Percentiles rank a stretch among this genome's conserved stretches.
phyloP scores from a whole-genome alignment of 1,284 basidiomycete species.

The Coriolopsis trogii region DNA sequence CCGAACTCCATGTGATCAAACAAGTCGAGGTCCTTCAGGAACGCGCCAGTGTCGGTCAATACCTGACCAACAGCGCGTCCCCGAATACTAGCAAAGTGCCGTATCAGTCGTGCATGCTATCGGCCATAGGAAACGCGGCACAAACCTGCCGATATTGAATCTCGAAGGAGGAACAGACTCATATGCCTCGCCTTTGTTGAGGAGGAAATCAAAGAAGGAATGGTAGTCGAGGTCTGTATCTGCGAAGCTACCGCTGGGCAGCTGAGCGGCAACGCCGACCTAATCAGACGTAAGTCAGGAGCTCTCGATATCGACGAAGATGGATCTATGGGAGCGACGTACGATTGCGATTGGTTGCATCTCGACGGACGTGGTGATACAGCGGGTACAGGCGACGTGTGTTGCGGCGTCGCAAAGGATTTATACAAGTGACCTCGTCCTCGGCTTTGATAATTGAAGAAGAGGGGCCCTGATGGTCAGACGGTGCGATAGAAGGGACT shows the following conservation, averaged over 20 bases:
- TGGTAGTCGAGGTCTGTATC: slow-evolving; percentile 38
- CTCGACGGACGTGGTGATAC: no score
- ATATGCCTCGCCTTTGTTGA: slow-evolving; percentile 38
- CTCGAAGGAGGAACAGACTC: slow-evolving; percentile 37
- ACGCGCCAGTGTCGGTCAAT: slow-evolving; percentile 36
- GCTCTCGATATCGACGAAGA: no score
- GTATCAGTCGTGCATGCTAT: background rate
- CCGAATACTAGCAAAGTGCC: slow-evolving; percentile 25
- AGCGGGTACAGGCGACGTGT: no score
- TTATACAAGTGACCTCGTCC: no score
- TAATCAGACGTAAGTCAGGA: no score
- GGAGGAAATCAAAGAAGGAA: slow-evolving; percentile 41
- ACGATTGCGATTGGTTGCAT: no score
- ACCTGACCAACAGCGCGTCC: slow-evolving; percentile 32
- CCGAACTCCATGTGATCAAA: slow-evolving; percentile 47
- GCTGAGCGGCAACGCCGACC: slow-evolving; percentile 43
- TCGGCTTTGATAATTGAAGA: no score
- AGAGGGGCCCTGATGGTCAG: no score
- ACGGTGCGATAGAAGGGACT: no score
- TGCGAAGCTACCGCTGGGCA: slow-evolving; percentile 36
- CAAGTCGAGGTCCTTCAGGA: slow-evolving; percentile 39
- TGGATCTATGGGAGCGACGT: no score
- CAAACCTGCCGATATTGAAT: slow-evolving; percentile 39
- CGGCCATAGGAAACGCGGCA: background rate
- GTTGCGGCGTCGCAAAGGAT: no score